phyloP scores from a whole-genome alignment of 192 early-diverging fungal genomes.

The Coemansia sp. region DNA sequence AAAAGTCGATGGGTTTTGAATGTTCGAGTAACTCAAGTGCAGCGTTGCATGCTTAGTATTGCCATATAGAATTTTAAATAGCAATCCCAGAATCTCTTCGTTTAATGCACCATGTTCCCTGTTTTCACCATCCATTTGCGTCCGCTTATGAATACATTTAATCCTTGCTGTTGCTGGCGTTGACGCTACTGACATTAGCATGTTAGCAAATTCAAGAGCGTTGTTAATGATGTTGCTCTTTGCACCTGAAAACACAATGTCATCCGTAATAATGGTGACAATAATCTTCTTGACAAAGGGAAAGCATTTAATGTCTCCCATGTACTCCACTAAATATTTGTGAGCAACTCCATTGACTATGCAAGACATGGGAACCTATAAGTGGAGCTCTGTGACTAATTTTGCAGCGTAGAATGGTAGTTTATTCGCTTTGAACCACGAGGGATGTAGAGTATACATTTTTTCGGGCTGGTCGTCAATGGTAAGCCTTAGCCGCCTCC shows the following conservation, averaged over 20 bases:
- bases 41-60: neutral
- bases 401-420: neutral
- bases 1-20: neutral
- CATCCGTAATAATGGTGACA: neutral
- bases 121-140: neutral
- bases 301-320: neutral
- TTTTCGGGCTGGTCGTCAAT: neutral
- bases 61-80: neutral
- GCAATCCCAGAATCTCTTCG: neutral
- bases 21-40: neutral
- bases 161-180: neutral
- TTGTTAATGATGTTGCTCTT: neutral
- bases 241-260: neutral
- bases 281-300: neutral
- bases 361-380: neutral
- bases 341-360: neutral
- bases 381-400: neutral
- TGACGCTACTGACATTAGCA: neutral
- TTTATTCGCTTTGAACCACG: neutral
- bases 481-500: neutral
- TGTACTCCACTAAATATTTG: neutral
- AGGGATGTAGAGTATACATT: neutral
- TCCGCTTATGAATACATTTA: neutral
- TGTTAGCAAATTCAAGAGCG: neutral
- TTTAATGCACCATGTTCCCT: neutral